phyloP scores from a whole-genome alignment of 2,329 filamentous ascomycete species.

The Phoma sp. region DNA sequence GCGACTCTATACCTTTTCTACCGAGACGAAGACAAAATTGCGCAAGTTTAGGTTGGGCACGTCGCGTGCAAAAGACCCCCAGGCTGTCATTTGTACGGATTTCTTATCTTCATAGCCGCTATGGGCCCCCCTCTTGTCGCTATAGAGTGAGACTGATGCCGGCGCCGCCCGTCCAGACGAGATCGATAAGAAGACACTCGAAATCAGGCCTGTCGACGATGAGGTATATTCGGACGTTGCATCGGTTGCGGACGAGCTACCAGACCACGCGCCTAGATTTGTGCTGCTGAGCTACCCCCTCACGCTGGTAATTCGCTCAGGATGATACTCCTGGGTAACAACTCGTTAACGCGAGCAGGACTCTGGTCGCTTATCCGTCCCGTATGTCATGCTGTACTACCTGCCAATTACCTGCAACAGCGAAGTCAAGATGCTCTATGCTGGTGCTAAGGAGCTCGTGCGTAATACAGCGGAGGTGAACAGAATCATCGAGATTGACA shows the following conservation, averaged over 20 bases:
- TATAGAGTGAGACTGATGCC: constrained; percentile 36
- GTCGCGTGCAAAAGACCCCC: constrained; percentile 81
- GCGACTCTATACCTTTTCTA: constrained; percentile 89
- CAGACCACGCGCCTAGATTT: constrained; percentile 89
- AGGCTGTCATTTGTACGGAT: constrained; percentile 89
- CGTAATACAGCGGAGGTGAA: constrained; percentile 91
- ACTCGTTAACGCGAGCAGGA: constrained; percentile 56
- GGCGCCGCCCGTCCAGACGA: constrained; percentile 64
- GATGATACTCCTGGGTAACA: not conserved
- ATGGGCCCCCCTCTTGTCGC: not conserved
- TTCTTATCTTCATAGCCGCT: constrained; percentile 10
- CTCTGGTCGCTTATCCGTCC: constrained; percentile 83
- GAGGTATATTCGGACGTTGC: constrained; percentile 82
- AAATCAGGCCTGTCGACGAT: constrained; percentile 84
- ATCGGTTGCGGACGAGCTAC: constrained; percentile 84
- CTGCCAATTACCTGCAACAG: constrained; percentile 89
- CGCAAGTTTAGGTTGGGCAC: constrained; percentile 94
- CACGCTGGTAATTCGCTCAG: constrained; percentile 68
- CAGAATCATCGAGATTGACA: constrained; percentile 82
- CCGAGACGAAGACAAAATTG: constrained; percentile 85
- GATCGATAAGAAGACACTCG: constrained; percentile 88
- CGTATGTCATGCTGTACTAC: constrained; percentile 95
- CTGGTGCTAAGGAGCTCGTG: constrained; percentile 94
- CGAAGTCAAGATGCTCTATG: constrained; percentile 90
- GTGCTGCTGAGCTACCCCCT: constrained; percentile 90